These are phyloP conservation scores for Phytophthora lateralis DNA, from an alignment of 352 stramenopile genomes.

Conservation along the genomic window DNA sequence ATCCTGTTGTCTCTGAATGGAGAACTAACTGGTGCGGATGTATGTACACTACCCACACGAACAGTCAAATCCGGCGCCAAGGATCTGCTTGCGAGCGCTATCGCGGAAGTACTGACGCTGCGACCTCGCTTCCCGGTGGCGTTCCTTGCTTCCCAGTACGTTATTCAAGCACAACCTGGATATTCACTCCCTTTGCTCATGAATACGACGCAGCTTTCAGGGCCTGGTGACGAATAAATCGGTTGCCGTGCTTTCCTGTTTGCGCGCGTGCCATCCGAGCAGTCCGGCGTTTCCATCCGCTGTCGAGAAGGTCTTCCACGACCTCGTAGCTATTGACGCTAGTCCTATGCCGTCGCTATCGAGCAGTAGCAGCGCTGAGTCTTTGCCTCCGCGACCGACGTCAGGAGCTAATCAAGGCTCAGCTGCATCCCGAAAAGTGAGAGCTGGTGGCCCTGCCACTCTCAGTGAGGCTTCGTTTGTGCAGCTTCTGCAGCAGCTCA, in stretches of 20 bases:
- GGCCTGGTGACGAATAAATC: conserved; percentile 18
- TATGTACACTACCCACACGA: background rate
- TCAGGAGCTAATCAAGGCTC: conserved; percentile 3
- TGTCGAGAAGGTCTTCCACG: conserved; percentile 28
- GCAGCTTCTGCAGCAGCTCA: conserved; percentile 31
- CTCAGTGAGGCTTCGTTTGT: conserved; percentile 24
- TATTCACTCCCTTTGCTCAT: background rate
- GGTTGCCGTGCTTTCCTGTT: conserved; percentile 12
- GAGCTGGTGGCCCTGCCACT: conserved; percentile 6
- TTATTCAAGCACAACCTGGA: background rate
- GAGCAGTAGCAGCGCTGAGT: conserved; percentile 7
- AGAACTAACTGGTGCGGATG: background rate
- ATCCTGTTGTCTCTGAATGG: background rate
- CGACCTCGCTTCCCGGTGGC: conserved; percentile 25
- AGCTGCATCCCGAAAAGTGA: conserved; percentile 4
- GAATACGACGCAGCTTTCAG: conserved; percentile 26
- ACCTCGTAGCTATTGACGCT: conserved; percentile 16
- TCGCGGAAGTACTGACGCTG: conserved; percentile 27
- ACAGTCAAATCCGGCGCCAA: conserved; percentile 33
- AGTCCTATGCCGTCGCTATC: background rate
- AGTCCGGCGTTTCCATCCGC: conserved; percentile 22
- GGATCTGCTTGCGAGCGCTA: conserved; percentile 22
- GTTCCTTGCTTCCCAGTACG: conserved; percentile 33
- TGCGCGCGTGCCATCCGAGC: conserved; percentile 25
- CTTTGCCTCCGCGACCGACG: conserved; percentile 3